Base-by-base conservation (phyloP, 2,329 filamentous ascomycete species). In the Nannizziopsis arthrosporioides region DNA sequence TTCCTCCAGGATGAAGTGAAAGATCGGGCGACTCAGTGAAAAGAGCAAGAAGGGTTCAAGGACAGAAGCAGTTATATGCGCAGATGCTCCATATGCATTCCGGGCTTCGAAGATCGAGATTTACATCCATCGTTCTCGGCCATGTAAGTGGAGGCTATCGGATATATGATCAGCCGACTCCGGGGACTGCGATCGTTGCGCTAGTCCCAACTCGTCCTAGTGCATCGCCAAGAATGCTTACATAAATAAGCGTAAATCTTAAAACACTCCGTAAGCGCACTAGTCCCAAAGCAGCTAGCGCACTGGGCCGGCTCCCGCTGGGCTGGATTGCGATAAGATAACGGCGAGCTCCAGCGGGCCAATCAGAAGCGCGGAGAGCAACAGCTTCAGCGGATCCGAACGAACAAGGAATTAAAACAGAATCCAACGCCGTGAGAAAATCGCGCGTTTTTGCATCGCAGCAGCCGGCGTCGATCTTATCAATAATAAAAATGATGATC, bases 301-400 rank as follows among this genome's bases (percentile, higher is more conserved):
- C n/a, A 35, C 27, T 9, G 14, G 14, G 2, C 31, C 30, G 27
- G 22, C 8, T 14, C 34, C 19, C 17, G 10, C 15, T 10, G 30
- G 9, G 40, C 49, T 40, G 17, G 44, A 3, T 40, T 34, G 40
- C 40, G 44, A 51, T 47, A 47, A 47, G 34, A 47, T 47, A 32
- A 37, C 27, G 22, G 36, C 18, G 6, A 46, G 30, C 30, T 43
- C 18, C 39, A 4, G 22, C 15, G 42, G 35, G 40, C 49, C 49
- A 51, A 51, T 51, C 49, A 51, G 35, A 18, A 11, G 31, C 14
- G 19, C 43, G 19, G 30, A 32, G 17, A 22, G 17, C 30, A 41
- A 19, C 44, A 48, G 45, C 45, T 47, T 15, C 19, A 41, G 11
- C 31, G 42, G 17, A 17, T 30, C n/a, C 10, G 36, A 39, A 38